A percentile compares a stretch with the other conserved stretches of the same genome.
Conservation (phyloP, 352 stramenopile species). For the Phytophthora cactorum region DNA sequence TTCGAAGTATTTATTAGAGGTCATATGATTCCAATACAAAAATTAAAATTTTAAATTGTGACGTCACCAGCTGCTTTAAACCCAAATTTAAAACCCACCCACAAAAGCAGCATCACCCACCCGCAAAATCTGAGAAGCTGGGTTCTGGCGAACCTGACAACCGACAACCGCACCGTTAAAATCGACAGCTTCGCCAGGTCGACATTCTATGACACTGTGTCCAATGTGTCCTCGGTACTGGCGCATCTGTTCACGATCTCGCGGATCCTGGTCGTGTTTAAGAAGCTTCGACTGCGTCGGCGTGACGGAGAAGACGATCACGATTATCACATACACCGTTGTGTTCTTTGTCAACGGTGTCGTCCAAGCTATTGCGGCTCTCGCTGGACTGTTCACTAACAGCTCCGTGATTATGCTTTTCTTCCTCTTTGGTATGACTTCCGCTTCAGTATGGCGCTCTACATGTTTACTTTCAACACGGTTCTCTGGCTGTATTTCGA, state of each 20-base stretch:
- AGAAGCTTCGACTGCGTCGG: slow-evolving; percentile 64
- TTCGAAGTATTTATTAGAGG: too few species aligned
- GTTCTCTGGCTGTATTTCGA: slow-evolving; percentile 93
- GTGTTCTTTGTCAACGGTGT: slow-evolving; percentile 78
- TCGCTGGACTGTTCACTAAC: slow-evolving; percentile 52
- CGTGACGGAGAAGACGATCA: slow-evolving; percentile 58
- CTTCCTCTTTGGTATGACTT: slow-evolving; percentile 81
- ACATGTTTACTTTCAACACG: slow-evolving; percentile 87
- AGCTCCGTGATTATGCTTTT: slow-evolving; percentile 65
- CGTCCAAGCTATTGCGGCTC: slow-evolving; percentile 63
- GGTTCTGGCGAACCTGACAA: too few species aligned
- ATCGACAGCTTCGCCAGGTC: slow-evolving; percentile 48
- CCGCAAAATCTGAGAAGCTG: too few species aligned
- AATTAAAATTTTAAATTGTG: too few species aligned
- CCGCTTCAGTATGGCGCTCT: slow-evolving; percentile 69
- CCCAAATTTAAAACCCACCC: too few species aligned
- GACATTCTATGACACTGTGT: slow-evolving; percentile 70
- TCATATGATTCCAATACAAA: too few species aligned
- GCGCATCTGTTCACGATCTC: slow-evolving; percentile 76
- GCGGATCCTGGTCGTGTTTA: slow-evolving; percentile 78
- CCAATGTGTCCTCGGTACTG: slow-evolving; percentile 74
- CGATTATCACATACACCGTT: slow-evolving; percentile 81
- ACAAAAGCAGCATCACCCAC: too few species aligned
- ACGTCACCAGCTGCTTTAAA: too few species aligned
- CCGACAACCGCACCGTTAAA: too few species aligned